Evolutionary conservation across 139 green algal genomes (phyloP).

Genomic region (Raphidocelis subcapitata): DNA sequence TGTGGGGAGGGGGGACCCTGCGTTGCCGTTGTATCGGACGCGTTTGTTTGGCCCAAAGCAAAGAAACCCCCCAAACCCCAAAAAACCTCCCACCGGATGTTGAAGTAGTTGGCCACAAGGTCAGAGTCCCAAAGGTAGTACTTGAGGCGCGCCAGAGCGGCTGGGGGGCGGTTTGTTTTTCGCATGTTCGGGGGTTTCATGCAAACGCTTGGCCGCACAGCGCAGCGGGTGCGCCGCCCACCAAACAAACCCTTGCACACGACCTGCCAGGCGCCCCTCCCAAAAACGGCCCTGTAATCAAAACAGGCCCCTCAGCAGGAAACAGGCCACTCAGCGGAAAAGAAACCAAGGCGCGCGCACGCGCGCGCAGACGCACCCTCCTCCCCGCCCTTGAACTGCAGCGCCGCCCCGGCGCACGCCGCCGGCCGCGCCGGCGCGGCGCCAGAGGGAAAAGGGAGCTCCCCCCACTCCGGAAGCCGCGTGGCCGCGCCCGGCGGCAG

Average conservation of each 20-base stretch:
- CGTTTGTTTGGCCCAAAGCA: too few species aligned
- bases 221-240: too few species aligned
- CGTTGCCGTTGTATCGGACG: too few species aligned
- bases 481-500: background rate
- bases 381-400: constrained; percentile 67
- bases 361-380: background rate
- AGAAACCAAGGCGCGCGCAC: background rate
- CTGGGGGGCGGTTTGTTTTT: background rate
- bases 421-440: constrained; percentile 12
- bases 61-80: too few species aligned
- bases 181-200: too few species aligned
- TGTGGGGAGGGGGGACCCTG: too few species aligned
- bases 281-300: too few species aligned
- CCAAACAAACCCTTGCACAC: too few species aligned
- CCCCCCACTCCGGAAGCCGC: constrained; percentile 19
- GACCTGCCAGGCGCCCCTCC: too few species aligned
- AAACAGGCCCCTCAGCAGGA: too few species aligned
- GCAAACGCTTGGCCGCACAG: too few species aligned
- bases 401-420: constrained; percentile 49
- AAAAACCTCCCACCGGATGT: constrained; percentile 48
- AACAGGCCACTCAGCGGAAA: too few species aligned
- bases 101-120: constrained; percentile 69
- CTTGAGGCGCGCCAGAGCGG: constrained; percentile 82
- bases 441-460: constrained; percentile 41
- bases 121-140: constrained; percentile 95